Base-by-base conservation (phyloP, 495 filamentous ascomycete species). In the Elasticomyces elasticus region DNA sequence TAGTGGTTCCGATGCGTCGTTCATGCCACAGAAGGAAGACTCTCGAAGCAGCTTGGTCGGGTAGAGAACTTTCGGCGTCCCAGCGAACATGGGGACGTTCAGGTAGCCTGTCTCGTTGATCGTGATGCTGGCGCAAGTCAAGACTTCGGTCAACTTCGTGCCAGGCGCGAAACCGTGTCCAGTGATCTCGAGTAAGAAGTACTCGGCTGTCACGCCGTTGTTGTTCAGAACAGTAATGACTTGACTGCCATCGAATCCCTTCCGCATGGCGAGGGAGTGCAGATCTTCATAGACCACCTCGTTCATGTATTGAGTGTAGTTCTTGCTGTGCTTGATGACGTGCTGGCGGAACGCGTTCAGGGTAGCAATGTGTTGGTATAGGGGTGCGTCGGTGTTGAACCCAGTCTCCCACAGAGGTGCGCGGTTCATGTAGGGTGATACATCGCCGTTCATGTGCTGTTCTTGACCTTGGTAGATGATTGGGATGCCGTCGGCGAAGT, bases 351-450 rank as follows among this genome's bases (percentile, higher is more conserved):
- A 72, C 47, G 73, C 68, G 65, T 86, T 85, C 12, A 80, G 63
- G 2, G 65, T 68, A 0, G 75, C 66, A 40, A 80, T 81, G 52
- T 74, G 74, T 11, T 67, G 69, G 71, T 87, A 89, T 0, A 89
- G 72, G 17, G 77, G 69, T 0, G 76, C 58, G n/a, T 62, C 64
- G n/a, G 78, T 85, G 45, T 74, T 62, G 66, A 85, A 91, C 3
- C 68, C 66, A 20, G 78, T 76, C 13, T 77, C 69, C 86, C 86
- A 91, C 33, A 87, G 62, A 25, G 86, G 82, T 64, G 88, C 84
- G 35, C 86, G 81, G 63, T 89, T 84, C 67, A 55, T 82, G 83
- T 50, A 78, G 72, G 61, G 83, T 12, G 20, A 4, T 3, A 22
- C 25, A 19, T 45, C 42, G 19, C 42, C 42, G 24, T 45, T 45